phyloP scores from a whole-genome alignment of 192 early-diverging fungal genomes.

The Phycomyces blakesleeanus region DNA sequence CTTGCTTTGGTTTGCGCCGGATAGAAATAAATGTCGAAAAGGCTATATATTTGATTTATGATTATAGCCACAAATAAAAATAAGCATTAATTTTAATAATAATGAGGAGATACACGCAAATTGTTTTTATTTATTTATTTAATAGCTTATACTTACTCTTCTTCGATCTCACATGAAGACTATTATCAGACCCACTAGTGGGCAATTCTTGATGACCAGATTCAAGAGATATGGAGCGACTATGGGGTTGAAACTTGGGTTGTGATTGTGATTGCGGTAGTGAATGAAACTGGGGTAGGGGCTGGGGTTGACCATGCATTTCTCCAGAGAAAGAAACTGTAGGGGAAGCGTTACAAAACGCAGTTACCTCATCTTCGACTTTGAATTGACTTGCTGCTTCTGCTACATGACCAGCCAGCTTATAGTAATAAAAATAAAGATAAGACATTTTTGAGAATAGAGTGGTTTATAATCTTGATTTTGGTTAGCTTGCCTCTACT shows the following conservation, averaged over 20 bases:
- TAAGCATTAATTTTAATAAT: too few relatives aligned
- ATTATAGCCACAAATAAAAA: too few relatives aligned
- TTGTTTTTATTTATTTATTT: too few relatives aligned
- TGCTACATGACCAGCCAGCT: constrained; percentile 5
- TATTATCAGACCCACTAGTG: constrained; percentile 1
- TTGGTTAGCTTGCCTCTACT: constrained; percentile 15
- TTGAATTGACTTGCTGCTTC: constrained; percentile 1
- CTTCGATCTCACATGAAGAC: constrained; percentile 10
- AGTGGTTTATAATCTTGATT: too few relatives aligned
- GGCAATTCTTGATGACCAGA: constrained; percentile 1
- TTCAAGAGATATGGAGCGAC: neutral
- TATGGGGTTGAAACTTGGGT: neutral
- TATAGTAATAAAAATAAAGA: neutral
- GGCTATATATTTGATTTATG: constrained; percentile 6
- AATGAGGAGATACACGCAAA: too few relatives aligned
- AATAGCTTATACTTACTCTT: neutral
- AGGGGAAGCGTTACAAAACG: neutral
- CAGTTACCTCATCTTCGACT: constrained; percentile 14
- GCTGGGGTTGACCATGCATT: neutral
- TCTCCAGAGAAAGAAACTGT: neutral
- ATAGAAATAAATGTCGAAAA: constrained; percentile 20
- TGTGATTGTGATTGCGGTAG: neutral
- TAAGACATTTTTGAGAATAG: too few relatives aligned
- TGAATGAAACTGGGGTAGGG: neutral
- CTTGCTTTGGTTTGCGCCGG: constrained; percentile 21